These are phyloP conservation scores for Nannizziopsis arthrosporioides DNA, from an alignment of 2,329 filamentous ascomycete genomes.

Conservation along the genomic window DNA sequence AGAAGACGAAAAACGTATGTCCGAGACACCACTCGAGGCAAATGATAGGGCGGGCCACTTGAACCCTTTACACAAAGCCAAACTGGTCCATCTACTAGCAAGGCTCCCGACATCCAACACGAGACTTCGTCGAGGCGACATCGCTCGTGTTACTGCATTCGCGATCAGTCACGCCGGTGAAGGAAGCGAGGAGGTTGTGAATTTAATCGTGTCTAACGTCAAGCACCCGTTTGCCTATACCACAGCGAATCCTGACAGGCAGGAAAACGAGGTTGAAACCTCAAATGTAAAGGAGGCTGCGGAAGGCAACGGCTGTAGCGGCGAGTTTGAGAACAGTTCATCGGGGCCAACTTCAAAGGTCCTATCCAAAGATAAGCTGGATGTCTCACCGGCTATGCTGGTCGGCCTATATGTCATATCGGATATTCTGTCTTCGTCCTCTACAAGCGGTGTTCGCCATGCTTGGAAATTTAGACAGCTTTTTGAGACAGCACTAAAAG, in stretches of 20 bases:
- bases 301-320: conserved; percentile 21
- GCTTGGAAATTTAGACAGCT: conserved; percentile 77
- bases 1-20: conserved; percentile 35
- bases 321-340: conserved; percentile 22
- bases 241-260: conserved; percentile 50
- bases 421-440: conserved; percentile 69
- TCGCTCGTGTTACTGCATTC: conserved; percentile 76
- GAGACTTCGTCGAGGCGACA: conserved; percentile 68
- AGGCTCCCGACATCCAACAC: conserved; percentile 65
- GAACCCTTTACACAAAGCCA: conserved; percentile 71
- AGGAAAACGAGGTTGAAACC: conserved; percentile 14
- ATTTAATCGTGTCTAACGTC: conserved; percentile 74
- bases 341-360: conserved; percentile 25
- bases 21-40: conserved; percentile 34
- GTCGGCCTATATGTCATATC: conserved; percentile 70
- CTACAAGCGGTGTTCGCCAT: conserved; percentile 64
- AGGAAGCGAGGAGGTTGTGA: conserved; percentile 83
- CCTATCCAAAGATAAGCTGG: conserved; percentile 38
- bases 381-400: conserved; percentile 61
- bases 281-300: conserved; percentile 19
- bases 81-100: conserved; percentile 70
- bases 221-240: conserved; percentile 63
- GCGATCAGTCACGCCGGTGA: conserved; percentile 76
- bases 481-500: conserved; percentile 60
- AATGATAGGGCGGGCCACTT: conserved; percentile 53